Evolutionary conservation across 768 basidiomycete species (phyloP).

Genomic region (Hemileccinum impolitum): DNA sequence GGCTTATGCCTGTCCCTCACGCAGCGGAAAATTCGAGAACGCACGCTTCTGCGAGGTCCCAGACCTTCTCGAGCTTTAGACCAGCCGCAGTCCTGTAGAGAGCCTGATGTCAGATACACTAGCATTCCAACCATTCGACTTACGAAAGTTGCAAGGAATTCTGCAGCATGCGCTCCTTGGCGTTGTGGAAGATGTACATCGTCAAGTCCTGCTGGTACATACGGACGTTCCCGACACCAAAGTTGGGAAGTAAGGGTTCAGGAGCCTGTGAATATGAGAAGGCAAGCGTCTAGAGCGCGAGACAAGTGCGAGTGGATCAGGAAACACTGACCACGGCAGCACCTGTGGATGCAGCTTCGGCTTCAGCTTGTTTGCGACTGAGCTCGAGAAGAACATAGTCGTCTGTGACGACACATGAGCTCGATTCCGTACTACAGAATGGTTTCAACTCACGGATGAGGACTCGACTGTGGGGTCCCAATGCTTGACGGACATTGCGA

Average conservation of each 20-base stretch:
- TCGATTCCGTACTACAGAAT: background rate
- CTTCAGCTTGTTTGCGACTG: constrained; percentile 11
- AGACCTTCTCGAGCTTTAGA: constrained; percentile 30
- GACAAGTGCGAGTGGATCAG: background rate
- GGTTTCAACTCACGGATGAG: constrained; percentile 26
- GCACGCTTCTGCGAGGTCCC: constrained; percentile 28
- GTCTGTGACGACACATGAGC: constrained; percentile 12
- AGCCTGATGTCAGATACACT: constrained; percentile 1
- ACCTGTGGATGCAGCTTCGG: constrained; percentile 12
- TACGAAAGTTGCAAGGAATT: constrained; percentile 29
- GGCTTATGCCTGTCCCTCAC: constrained; percentile 4
- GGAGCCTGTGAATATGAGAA: constrained; percentile 25
- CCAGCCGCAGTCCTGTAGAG: constrained; percentile 20
- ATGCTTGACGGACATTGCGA: constrained; percentile 20
- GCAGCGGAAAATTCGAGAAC: constrained; percentile 25
- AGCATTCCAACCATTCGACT: background rate
- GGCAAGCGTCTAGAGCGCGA: background rate
- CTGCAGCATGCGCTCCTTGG: constrained; percentile 31
- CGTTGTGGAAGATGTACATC: constrained; percentile 32
- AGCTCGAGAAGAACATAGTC: constrained; percentile 21
- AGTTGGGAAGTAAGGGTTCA: constrained; percentile 32
- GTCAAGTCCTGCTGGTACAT: constrained; percentile 30
- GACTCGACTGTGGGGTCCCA: constrained; percentile 22
- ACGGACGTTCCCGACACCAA: constrained; percentile 28
- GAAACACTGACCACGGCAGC: constrained; percentile 13